phyloP scores from a whole-genome alignment of 306 rosid genomes.

The Vigna radiata region DNA sequence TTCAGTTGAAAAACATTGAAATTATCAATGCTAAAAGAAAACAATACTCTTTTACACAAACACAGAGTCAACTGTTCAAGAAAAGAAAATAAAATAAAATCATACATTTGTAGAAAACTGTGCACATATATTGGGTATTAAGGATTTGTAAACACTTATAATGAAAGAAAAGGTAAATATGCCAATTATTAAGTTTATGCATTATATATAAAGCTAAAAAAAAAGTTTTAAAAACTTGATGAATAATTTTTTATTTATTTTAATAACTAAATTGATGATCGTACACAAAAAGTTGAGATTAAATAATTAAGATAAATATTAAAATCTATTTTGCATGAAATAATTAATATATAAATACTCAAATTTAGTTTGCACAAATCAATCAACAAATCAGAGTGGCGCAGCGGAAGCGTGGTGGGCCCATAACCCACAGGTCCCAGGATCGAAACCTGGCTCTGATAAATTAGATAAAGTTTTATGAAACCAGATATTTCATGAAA shows the following conservation, averaged over 20 bases:
- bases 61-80: conserved; percentile 9
- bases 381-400: conserved; percentile 65
- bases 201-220: no score
- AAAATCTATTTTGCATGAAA: no score
- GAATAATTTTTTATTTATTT: no score
- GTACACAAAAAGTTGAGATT: no score
- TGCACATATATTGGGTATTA: background rate
- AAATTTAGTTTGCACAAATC: fast-evolving
- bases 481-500: background rate
- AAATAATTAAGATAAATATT: no score
- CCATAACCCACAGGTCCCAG: conserved; percentile 81
- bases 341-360: no score
- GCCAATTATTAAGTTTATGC: background rate
- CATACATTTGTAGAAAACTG: conserved; percentile 32
- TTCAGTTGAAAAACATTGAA: conserved; percentile 20
- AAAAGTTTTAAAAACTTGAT: no score
- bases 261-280: no score
- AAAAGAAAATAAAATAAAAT: conserved; percentile 27
- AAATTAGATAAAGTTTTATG: background rate
- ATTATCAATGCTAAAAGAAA: conserved; percentile 3
- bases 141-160: background rate
- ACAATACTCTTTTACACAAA: conserved; percentile 18
- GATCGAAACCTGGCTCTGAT: conserved; percentile 88
- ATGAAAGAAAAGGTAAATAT: conserved; percentile 21
- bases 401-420: conserved; percentile 88